These are phyloP conservation scores for Euphorbia peplus DNA, from an alignment of 345 rosid genomes.

Conservation along the genomic window DNA sequence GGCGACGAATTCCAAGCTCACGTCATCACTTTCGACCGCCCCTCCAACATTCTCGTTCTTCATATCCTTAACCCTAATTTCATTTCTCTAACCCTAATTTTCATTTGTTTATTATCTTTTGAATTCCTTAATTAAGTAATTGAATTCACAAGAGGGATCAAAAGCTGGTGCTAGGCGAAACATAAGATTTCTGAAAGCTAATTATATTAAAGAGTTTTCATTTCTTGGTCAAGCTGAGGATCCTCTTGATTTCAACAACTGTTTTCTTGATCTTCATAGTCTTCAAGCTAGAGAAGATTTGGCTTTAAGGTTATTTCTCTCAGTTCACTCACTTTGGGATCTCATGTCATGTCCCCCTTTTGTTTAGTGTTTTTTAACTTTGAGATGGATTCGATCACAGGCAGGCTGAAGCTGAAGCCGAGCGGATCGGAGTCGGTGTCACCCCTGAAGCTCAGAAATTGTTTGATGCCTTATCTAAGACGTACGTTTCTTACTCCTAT, in stretches of 20 bases:
- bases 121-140: constrained; percentile 43
- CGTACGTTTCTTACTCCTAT: constrained; percentile 40
- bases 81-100: background rate
- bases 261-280: constrained; percentile 53
- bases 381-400: constrained; percentile 35
- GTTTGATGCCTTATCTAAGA: constrained; percentile 87
- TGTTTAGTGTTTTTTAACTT: background rate
- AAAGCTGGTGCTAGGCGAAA: constrained; percentile 49
- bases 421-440: constrained; percentile 91
- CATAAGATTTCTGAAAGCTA: constrained; percentile 71
- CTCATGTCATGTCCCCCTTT: background rate
- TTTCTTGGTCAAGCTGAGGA: constrained; percentile 73
- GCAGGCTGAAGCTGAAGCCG: constrained; percentile 85
- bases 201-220: constrained; percentile 60
- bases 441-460: constrained; percentile 81
- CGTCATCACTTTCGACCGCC: constrained; percentile 83
- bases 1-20: constrained; percentile 96
- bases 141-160: constrained; percentile 61
- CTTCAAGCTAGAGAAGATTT: constrained; percentile 74
- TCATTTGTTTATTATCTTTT: background rate
- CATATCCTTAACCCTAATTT: constrained; percentile 58
- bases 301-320: constrained; percentile 58
- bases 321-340: background rate
- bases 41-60: constrained; percentile 88
- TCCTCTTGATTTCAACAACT: constrained; percentile 66